Base-by-base conservation (phyloP, 345 rosid species). In the Diplotaxis tenuifolia region DNA sequence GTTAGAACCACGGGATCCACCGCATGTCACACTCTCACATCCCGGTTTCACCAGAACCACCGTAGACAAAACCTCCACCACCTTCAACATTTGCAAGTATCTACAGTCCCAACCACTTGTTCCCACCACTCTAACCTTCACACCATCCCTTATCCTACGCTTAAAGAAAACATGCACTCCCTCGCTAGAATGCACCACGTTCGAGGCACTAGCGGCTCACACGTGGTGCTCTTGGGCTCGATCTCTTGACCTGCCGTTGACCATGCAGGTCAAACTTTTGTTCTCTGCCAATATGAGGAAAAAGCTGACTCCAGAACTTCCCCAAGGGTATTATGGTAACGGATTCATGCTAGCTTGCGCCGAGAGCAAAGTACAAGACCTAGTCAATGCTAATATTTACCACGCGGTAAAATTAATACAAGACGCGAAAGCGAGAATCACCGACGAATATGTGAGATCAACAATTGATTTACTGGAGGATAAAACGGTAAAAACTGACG, bases 161-260 rank as follows among this genome's bases (percentile, higher is more conserved):
- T 85, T 94, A 23, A 91, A 94, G 75, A 75, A 81, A 70, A 86
- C 65, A 18, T 87, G 88, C 73, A 58, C 71, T 1, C 91, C 97
- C 1, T 83, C 91, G 10, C 62, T 87, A 15, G 87, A 94, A 64
- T 89, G 97, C 87, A 94, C 98, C 70, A 52, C 97, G 47, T 94
- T 91, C 61, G 98, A 91, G 72, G 85, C 79, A 9, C 77, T 91
- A 14, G 96, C 98, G 9, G 81, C 96, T 23, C 97, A 94, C 95
- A 85, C 98, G 36, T 94, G 98, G 98, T 87, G 88, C 14, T 86
- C 87, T 4, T 94, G 98, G 98, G 89, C 86, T 18, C 80, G 71
- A 4, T 79, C 97, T 6, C 75, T 94, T 10, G 88, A 82, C 62
- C 22, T 89, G 16, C 65, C 90, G 7, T 75, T 85, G 6, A 75